Evolutionary conservation across 352 stramenopile species (phyloP), one percentile per base, ranked within the genome.

Genomic region (Phytophthora boehmeriae): DNA sequence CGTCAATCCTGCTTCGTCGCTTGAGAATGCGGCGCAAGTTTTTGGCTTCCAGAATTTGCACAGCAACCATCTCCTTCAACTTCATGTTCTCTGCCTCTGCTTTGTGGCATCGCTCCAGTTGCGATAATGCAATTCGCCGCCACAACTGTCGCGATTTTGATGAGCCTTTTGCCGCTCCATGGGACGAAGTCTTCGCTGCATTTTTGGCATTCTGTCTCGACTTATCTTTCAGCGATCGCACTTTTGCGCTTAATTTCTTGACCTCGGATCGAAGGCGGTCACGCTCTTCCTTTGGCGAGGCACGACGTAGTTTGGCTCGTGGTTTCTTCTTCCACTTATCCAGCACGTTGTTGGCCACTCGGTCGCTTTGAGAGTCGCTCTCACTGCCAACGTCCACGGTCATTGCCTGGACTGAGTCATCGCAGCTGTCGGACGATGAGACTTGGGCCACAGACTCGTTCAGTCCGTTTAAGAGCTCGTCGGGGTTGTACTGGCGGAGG

Each of bases 41-140:
- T 32, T 54, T 62, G 13, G 54, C 35, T 14, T 49, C 19, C 30
- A 38, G 54, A n/a, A 62, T 35, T 39, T 66, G 57, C 11, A 48
- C 17, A 27, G 58, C 57, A 8, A 66, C 27, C 9, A 52, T 34
- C 2, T 27, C n/a, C 25, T 28, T 45, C 13, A 66, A 25, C 4
- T 8, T 38, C 2, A 22, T 10, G 39, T 66, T 66, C 13, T 66
- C 48, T 44, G 20, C 22, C 20, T 59, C 47, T 8, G 57, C 30
- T 8, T n/a, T 17, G 3, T 20, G 27, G 3, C 46, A 36, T 20
- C 34, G 46, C 28, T n/a, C 47, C 10, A 51, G 49, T 35, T 61
- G 58, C 20, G 32, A 25, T n/a, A 43, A 20, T 8, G 58, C 58
- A 0, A 66, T 10, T n/a, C n/a, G n/a, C 14, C 59, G 27, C 49